Base-by-base conservation (phyloP, 2,329 filamentous ascomycete genomes). In the Monascus ruber region DNA sequence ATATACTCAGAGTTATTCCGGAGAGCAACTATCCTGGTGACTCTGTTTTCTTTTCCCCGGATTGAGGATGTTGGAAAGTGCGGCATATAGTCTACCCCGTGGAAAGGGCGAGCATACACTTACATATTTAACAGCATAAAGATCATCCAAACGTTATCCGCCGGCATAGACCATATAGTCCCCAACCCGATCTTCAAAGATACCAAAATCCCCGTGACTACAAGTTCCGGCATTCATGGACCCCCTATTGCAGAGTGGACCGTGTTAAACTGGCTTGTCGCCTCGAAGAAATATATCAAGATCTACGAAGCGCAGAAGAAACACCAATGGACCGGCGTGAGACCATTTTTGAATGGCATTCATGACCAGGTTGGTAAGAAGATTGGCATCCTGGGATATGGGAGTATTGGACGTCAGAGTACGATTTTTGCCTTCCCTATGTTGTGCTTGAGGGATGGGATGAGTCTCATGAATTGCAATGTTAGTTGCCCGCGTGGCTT, bases 231-330 rank as follows among this genome's bases (percentile, higher is more conserved):
- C 24, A 71, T 79, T 35, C 75, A 78, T 50, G 76, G 74, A 1
- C 78, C 79, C 0, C 75, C 78, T 41, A 82, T 82, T 36, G 68
- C 77, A 0, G 79, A 82, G 62, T 83, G 78, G 77, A 72, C 77
- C 8, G 58, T 81, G 26, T 67, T 81, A 68, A 79, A 78, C 48
- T 70, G 72, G 39, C 61, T 81, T 2, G 65, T 72, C n/a, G 64
- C 72, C 24, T 70, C 66, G n/a, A 73, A 77, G 43, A 62, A 69
- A 25, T 77, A 76, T 53, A 65, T 69, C 33, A 36, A 59, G 27
- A 54, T 76, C n/a, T 69, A 79, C 36, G 69, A 79, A 36, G 64
- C 68, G 43, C 79, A 82, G 56, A 74, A 73, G 45, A 54, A 68
- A 45, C 72, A 72, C 42, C 46, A 59, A 2, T 82, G 78, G 78